Conservation (phyloP, 2,329 filamentous ascomycete genomes). For the Penicillium janthinellum region DNA sequence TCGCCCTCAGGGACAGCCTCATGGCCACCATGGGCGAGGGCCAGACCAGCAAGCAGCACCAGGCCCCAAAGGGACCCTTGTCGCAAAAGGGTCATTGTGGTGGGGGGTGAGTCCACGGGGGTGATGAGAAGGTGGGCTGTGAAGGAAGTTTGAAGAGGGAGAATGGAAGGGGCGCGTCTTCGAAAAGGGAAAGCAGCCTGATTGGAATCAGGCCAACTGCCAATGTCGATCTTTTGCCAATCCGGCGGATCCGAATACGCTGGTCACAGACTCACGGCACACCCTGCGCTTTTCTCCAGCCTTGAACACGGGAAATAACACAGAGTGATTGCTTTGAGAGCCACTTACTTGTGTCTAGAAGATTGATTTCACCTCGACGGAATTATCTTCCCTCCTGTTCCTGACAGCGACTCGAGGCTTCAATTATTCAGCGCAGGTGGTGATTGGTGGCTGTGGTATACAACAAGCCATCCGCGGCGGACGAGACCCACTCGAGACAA, state of each 20-base stretch:
- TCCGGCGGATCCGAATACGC: conserved; percentile 25
- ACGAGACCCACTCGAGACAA: conserved; percentile 3
- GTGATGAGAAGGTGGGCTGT: conserved; percentile 8
- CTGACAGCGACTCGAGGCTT: neutral
- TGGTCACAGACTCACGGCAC: neutral
- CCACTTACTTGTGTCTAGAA: neutral
- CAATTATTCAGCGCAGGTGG: conserved; percentile 22
- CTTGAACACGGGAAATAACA: neutral
- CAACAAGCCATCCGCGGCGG: neutral
- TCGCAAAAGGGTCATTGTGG: conserved; percentile 21
- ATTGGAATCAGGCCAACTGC: neutral
- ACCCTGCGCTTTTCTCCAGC: neutral
- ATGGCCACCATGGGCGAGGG: conserved; percentile 56
- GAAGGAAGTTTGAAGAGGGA: conserved; percentile 7
- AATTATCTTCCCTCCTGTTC: neutral
- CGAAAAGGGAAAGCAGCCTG: neutral
- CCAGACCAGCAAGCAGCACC: conserved; percentile 32
- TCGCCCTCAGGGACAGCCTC: conserved; percentile 67
- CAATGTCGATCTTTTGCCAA: conserved; percentile 18
- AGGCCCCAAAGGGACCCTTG: conserved; percentile 28
- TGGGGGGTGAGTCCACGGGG: neutral
- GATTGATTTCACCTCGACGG: neutral
- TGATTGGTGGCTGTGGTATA: conserved; percentile 18
- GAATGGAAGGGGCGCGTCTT: conserved; percentile 5
- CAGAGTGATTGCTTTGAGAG: neutral